These are phyloP conservation scores for Pyrrhoderma lamaoense DNA, from an alignment of 1,284 basidiomycete species.

Conservation along the genomic window DNA sequence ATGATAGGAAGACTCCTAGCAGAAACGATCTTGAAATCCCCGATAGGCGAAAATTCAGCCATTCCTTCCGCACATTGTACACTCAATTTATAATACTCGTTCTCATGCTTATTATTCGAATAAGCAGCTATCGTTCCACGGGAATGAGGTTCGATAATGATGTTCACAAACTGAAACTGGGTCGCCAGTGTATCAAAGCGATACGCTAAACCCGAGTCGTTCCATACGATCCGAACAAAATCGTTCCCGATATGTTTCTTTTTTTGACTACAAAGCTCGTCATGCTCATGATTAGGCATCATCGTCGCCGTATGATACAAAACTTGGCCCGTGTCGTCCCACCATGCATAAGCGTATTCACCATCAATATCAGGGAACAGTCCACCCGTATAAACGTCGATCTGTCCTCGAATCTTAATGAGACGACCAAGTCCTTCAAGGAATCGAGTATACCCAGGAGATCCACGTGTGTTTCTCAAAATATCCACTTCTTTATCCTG, in stretches of 20 bases:
- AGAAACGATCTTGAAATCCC: slow-evolving; percentile 89
- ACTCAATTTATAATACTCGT: slow-evolving; percentile 88
- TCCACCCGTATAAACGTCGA: slow-evolving; percentile 92
- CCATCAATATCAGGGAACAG: slow-evolving; percentile 85
- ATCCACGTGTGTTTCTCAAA: slow-evolving; percentile 86
- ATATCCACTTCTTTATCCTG: slow-evolving; percentile 86
- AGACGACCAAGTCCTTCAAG: slow-evolving; percentile 84
- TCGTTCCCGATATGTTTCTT: slow-evolving; percentile 95
- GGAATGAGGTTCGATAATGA: slow-evolving; percentile 93
- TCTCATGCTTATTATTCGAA: slow-evolving; percentile 71
- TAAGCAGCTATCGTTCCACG: slow-evolving; percentile 75
- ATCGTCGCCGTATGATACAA: slow-evolving; percentile 95
- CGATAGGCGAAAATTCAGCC: slow-evolving; percentile 86
- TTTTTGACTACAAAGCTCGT: slow-evolving; percentile 73
- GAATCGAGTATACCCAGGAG: slow-evolving; percentile 91
- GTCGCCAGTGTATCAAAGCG: slow-evolving; percentile 87
- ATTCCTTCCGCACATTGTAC: slow-evolving; percentile 82
- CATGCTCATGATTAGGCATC: slow-evolving; percentile 79
- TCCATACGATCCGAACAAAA: slow-evolving; percentile 94
- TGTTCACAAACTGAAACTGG: slow-evolving; percentile 96
- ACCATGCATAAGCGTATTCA: slow-evolving; percentile 97
- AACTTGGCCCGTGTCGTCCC: slow-evolving; percentile 95
- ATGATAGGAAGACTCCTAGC: slow-evolving; percentile 76
- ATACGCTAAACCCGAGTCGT: slow-evolving; percentile 86
- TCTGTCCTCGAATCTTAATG: slow-evolving; percentile 85